A percentile compares a stretch with the other conserved stretches of the same genome.
These are phyloP conservation scores for Dactylellina leptospora DNA, from an alignment of 2,329 filamentous ascomycete species.

Conservation along the genomic window DNA sequence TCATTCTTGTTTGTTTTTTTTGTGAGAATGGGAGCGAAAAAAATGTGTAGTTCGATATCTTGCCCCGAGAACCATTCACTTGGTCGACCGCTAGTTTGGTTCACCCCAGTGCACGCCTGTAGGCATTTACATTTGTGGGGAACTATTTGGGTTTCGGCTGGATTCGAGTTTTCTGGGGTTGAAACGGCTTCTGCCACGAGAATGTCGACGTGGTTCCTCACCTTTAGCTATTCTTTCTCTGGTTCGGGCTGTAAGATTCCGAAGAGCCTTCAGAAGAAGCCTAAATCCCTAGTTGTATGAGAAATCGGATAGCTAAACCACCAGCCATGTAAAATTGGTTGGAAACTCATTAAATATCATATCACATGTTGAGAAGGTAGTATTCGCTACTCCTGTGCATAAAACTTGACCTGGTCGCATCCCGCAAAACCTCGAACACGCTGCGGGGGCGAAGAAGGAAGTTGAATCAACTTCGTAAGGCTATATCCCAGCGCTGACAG, in stretches of 20 bases:
- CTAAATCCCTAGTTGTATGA: too few species aligned
- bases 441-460: too few species aligned
- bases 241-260: conserved; percentile 17
- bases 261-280: conserved; percentile 17
- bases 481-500: neutral
- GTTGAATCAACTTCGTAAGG: too few species aligned
- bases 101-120: neutral
- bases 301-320: too few species aligned
- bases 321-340: too few species aligned
- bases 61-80: conserved; percentile 44
- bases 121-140: conserved; percentile 28
- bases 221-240: too few species aligned
- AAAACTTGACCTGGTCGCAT: too few species aligned
- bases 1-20: neutral
- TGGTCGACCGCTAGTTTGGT: conserved; percentile 28
- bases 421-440: too few species aligned
- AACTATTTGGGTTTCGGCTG: conserved; percentile 40
- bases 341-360: too few species aligned
- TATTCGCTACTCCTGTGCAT: neutral
- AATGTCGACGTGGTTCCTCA: neutral
- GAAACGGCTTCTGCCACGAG: conserved; percentile 37
- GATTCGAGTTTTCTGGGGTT: conserved; percentile 31
- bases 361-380: conserved; percentile 16
- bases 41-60: neutral
- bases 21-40: too few species aligned